Evolutionary conservation across 306 rosid genomes (phyloP), one percentile per base, ranked within the genome.

Genomic region (Vicia sativa): DNA sequence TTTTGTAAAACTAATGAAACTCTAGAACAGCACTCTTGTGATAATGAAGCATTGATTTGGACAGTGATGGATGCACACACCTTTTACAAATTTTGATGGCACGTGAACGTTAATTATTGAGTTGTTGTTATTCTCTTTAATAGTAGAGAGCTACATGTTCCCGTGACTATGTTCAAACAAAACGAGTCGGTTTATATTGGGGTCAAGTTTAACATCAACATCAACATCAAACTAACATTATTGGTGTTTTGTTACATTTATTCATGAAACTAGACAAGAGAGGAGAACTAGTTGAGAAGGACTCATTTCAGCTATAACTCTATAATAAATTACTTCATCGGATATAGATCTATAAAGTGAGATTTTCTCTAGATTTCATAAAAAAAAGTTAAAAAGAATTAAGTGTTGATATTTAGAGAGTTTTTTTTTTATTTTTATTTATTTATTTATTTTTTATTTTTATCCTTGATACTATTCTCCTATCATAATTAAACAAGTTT

Each of bases 111-210:
- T 59, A 18, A 6, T 34, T 9, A 25, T 59, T 37, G 13, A 2
- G 15, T 38, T 61, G 66, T 61, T 29, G 1, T 61, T 61, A 16
- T 61, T 61, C 66, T 18, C 28, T 2, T 37, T 4, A 10, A 60
- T 5, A 61, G 28, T 61, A 37, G 14, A 61, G 48, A 61, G 66
- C 66, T 60, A 60, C 43, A 37, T 60, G 11, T 18, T 14, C 66
- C 66, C 66, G 66, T 61, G 66, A 61, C 29, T 38, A 15, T 18
- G 48, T 37, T 37, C 46, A 38, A 61, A 37, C 49, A 61, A 61
- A 61, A 16, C 9, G 29, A 21, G 16, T 21, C 9, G 1, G 11
- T 37, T 37, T 45, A 38, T 61, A 43, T 61, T 61, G 66, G n/a
- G 29, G 16, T 10, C 49, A 11, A 37, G 46, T 38, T 61, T 61